Evolutionary conservation across 163 green algal genomes (phyloP).

Genomic region (Chlamydomonas reinhardtii): DNA sequence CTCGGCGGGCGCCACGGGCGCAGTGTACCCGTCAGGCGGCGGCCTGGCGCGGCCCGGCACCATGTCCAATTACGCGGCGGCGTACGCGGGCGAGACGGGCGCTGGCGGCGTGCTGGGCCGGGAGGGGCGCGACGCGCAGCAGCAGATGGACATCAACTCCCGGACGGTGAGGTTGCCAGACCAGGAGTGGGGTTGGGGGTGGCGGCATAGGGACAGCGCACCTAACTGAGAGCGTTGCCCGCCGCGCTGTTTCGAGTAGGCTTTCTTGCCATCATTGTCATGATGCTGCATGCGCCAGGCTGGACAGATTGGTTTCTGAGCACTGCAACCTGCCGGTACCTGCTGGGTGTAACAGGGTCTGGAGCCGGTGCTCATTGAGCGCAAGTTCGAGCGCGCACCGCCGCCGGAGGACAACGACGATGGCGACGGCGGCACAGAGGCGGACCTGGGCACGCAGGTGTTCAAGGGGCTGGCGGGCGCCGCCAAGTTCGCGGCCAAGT

Average conservation of each 20-base stretch:
- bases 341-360: constrained; percentile 5
- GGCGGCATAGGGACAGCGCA: too few species aligned
- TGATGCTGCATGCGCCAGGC: too few species aligned
- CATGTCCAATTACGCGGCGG: background rate
- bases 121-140: constrained; percentile 13
- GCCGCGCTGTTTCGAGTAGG: too few species aligned
- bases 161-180: constrained; percentile 1
- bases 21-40: too few species aligned
- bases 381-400: background rate
- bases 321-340: too few species aligned
- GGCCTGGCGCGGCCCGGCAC: too few species aligned
- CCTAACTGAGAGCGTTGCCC: too few species aligned
- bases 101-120: background rate
- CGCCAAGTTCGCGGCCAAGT: constrained; percentile 45
- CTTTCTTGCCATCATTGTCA: too few species aligned
- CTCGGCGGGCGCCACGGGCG: too few species aligned
- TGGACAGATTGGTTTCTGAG: too few species aligned
- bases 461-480: constrained; percentile 36
- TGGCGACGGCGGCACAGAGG: background rate
- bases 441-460: constrained; percentile 20
- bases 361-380: background rate
- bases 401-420: background rate
- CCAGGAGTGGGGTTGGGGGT: too few species aligned
- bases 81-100: background rate
- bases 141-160: constrained; percentile 33